Evolutionary conservation across 306 rosid genomes (phyloP), one percentile per base, ranked within the genome.

Genomic region (Trifolium repens): DNA sequence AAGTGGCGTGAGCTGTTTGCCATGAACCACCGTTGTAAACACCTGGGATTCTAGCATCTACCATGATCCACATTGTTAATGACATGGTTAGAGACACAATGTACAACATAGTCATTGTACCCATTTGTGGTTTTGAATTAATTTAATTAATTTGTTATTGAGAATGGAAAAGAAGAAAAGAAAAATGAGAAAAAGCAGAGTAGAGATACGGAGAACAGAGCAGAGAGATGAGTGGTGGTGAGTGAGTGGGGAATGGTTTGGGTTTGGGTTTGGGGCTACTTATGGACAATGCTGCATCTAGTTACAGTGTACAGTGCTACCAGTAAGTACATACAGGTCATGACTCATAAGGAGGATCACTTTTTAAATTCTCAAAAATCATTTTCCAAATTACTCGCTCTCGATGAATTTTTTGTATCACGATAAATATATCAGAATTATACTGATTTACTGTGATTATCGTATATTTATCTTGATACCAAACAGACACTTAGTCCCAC

Each of bases 1-100:
- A 94, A 63, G 99, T 94, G 9, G 99, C 99, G 13, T 94, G 99
- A 62, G 99, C 99, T 19, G 40, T 52, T 73, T 94, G 74, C 99
- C 99, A 94, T 0, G 93, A 43, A 14, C 91, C 89, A 1, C 99
- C 97, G 4, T 53, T 1, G 87, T 86, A 94, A 8, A 88, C 85
- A 0, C 99, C 97, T 0, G 99, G 99, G 70, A 94, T 89, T 88
- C 93, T 75, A 7, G 97, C 93, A 17, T 94, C 86, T 9, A 57
- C 78, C 1, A 69, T 32, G 0, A 32, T 52, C 67, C 61, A 75
- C 91, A 58, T 58, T 58, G 87, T 81, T 70, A 87, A 17, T 9
- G 93, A 84, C 26, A 88, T 66, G 14, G 85, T 53, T 0, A 90
- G 85, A 19, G 63, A 43, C 0, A 65, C 72, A 66, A 85, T 32